Percentiles rank a stretch among this genome's conserved stretches.
Conservation (phyloP, 495 filamentous ascomycete species). For the Pseudoneurospora amorphoporcata region DNA sequence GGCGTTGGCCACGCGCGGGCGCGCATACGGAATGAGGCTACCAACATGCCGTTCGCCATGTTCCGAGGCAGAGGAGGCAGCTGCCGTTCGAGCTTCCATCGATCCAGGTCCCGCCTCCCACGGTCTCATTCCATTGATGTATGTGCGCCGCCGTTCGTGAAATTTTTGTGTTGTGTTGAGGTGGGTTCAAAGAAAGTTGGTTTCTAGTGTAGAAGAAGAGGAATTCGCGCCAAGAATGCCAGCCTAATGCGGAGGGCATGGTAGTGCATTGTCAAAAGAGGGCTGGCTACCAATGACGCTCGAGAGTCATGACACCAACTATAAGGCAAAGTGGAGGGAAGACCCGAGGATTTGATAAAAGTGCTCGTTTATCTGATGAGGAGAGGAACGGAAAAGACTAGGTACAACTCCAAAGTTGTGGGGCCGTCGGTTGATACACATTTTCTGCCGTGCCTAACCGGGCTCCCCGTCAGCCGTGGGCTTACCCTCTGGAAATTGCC, state of each 20-base stretch:
- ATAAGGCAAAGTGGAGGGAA: too few species aligned
- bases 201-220: background rate
- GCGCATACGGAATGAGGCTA: constrained; percentile 4
- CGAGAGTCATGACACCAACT: too few species aligned
- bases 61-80: background rate
- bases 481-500: too few species aligned
- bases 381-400: too few species aligned
- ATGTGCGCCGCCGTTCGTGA: background rate
- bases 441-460: too few species aligned
- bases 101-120: background rate
- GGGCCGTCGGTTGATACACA: too few species aligned
- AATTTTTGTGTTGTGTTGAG: background rate
- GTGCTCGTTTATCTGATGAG: too few species aligned
- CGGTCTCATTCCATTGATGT: background rate
- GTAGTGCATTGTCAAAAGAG: too few species aligned
- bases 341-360: too few species aligned
- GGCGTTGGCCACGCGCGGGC: constrained; percentile 31
- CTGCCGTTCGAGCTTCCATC: background rate
- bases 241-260: background rate
- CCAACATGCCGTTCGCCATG: background rate
- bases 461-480: too few species aligned
- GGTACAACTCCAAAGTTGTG: too few species aligned
- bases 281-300: too few species aligned
- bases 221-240: background rate
- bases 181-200: background rate